Conservation (phyloP, 2,329 filamentous ascomycete genomes). For the Botrytis medusae region DNA sequence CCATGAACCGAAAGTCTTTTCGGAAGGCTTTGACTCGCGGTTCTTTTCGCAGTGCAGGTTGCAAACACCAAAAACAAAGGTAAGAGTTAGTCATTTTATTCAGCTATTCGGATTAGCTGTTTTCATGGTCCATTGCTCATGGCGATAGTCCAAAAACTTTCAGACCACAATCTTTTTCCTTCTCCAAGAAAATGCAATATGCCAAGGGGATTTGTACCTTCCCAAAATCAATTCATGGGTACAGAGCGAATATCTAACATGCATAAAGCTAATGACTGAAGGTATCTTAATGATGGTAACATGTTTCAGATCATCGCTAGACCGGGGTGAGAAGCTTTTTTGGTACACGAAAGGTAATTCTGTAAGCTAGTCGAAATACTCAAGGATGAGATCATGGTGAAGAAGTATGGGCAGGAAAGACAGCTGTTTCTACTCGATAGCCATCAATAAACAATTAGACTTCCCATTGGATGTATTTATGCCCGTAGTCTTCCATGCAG, state of each 20-base stretch:
- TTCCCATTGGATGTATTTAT: background rate
- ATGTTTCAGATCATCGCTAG: background rate
- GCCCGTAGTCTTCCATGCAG: background rate
- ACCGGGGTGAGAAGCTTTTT: background rate
- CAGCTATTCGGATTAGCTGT: background rate
- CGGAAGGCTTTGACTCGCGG: background rate
- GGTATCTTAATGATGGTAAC: too few species aligned
- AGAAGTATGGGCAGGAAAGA: background rate
- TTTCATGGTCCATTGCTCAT: background rate
- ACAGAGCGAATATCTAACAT: background rate
- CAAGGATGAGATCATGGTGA: background rate
- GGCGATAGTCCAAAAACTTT: background rate
- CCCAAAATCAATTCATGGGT: background rate
- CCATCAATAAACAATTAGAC: background rate
- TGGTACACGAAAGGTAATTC: background rate
- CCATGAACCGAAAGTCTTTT: background rate
- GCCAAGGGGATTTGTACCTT: background rate
- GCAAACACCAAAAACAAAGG: background rate
- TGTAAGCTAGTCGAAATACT: background rate
- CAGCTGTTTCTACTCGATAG: background rate
- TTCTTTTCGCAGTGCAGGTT: background rate
- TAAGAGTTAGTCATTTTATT: background rate
- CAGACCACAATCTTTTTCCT: background rate
- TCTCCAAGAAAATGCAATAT: background rate
- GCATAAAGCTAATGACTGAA: too few species aligned